Base-by-base conservation (phyloP, 495 filamentous ascomycete genomes). In the Physcia stellaris region DNA sequence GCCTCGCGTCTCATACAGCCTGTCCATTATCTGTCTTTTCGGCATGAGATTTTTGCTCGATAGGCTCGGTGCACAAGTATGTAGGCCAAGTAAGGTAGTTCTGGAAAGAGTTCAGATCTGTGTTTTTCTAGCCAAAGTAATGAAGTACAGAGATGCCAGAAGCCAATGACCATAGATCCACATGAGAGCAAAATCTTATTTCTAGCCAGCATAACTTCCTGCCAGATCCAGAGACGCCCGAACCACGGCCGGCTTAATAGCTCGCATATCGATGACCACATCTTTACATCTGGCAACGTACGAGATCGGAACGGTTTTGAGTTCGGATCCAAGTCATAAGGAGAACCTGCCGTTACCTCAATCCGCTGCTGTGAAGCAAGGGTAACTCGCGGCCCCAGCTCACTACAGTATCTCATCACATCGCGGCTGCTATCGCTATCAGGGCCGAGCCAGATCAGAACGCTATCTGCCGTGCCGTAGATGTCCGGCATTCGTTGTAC, bases 371-470 rank as follows among this genome's bases (percentile, higher is more conserved):
- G 5, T 31, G 13, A 45, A 26, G 39, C 42, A 5, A 45, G 24
- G 3, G 3, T 34, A 4, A 35, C 28, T 17, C 35, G 15, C 7
- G 19, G 18, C 34, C 23, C 30, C 13, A 45, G n/a, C 1, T 33
- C 4, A 11, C 23, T 26, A n/a, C 39, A 17, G 4, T 27, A 15
- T 3, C 9, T n/a, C 29, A 45, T 21, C 12, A 31, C 32, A 6
- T n/a, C 2, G 16, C n/a, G 21, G 31, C 43, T 46, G 4, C 36
- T 20, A 15, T 28, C 17, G 5, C 7, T 31, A 17, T 41, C 38
- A 28, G 26, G 29, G 15, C 38, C 38, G 18, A 44, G 21, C 42
- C 42, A 44, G 4, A 34, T 23, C 4, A 44, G 10, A 17, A 35
- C 42, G n/a, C n/a, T n/a, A n/a, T n/a, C n/a, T n/a, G n/a, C n/a